Evolutionary conservation across 257 asterid genomes (phyloP), one percentile per base, ranked within the genome.

Genomic region (Paulownia fortunei): DNA sequence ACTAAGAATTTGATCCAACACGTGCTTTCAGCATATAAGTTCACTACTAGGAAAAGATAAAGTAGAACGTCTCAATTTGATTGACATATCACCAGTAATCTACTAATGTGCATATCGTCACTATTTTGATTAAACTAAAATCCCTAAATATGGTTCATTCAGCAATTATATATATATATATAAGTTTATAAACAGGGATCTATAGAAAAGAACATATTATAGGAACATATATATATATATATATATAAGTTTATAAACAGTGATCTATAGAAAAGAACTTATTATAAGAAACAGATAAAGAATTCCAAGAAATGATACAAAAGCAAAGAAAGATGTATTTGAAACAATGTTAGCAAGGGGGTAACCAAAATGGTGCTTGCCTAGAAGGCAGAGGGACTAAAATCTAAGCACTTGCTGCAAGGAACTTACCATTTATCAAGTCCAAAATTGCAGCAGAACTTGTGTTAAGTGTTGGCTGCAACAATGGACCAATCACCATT

Each of bases 381-480:
- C 67, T 39, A 44, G 61, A 44, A 12, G 37, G 44, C n/a, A 36
- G 69, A 56, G 54, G 32, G 15, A 72, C 3, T 34, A 67, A 13
- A 16, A 21, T 4, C 44, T 49, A 26, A 21, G 78, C 41, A 37
- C 16, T 27, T 68, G 63, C 15, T 51, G 69, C 7, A 58, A 49
- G 37, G 65, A 61, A 73, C 77, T 68, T 65, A 87, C 96, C 95
- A 49, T 82, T 85, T 64, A 89, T 67, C 78, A 87, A 55, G 80
- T 80, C 74, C 80, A 85, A 74, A 41, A 87, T 46, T 41, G 79
- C 79, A 75, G 80, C 84, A 44, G 86, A 62, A 52, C 93, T 89
- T 19, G 91, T 85, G 79, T 87, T 85, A 7, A 85, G 90, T 10
- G 90, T 84, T 77, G 93, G 90, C 82, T 89, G 93, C 67, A 88